A percentile compares a stretch with the other conserved stretches of the same genome.
Conservation (phyloP, 176 grass and related monocot species). For the Musa acuminata region DNA sequence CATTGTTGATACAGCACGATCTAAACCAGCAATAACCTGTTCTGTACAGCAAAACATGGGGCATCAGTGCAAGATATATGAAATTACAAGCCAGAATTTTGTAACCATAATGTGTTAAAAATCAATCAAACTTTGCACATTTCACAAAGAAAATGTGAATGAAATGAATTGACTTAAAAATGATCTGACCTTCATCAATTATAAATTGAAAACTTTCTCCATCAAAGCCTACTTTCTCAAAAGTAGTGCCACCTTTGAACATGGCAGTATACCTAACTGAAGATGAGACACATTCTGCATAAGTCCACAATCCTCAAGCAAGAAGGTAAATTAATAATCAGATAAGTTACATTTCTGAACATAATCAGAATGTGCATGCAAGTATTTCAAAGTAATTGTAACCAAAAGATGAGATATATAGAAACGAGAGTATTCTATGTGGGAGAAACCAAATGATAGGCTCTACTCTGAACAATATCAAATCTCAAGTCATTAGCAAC, state of each 20-base stretch:
- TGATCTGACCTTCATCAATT: constrained; percentile 31
- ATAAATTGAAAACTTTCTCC: constrained; percentile 31
- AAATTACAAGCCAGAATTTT: not conserved
- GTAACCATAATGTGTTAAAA: not conserved
- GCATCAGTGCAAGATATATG: not conserved
- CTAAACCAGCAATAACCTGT: constrained; percentile 33
- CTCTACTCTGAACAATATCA: too few relatives aligned
- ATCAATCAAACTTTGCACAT: not conserved
- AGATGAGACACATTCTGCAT: not conserved
- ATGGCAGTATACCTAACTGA: constrained; percentile 30
- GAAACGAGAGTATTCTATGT: not conserved
- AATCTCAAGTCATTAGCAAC: not conserved
- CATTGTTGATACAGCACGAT: constrained; percentile 33
- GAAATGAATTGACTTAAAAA: not conserved
- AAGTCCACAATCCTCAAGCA: constrained; percentile 1
- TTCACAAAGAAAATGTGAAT: not conserved
- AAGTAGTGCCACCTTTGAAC: constrained; percentile 28
- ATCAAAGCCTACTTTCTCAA: constrained; percentile 38
- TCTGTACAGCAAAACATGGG: constrained; percentile 16
- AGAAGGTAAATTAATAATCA: not conserved
- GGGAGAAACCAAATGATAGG: not conserved
- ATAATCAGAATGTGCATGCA: not conserved
- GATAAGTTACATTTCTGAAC: too few relatives aligned
- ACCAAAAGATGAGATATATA: not conserved
- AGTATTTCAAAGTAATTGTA: not conserved